Base-by-base conservation (phyloP, 2,329 filamentous ascomycete species). In the Phoma sp. region DNA sequence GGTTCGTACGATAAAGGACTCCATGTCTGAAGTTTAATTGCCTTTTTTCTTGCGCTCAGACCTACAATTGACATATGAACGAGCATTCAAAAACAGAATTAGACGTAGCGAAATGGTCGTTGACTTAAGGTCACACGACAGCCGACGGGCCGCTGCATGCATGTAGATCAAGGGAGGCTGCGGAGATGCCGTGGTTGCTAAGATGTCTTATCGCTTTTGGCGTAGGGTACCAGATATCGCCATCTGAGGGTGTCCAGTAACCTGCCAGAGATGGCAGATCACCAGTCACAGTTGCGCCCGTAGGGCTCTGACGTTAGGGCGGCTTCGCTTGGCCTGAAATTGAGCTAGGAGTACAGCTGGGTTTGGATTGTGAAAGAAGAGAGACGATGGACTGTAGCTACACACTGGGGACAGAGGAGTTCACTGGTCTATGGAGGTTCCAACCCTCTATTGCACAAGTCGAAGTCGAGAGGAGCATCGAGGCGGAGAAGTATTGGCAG, bases 91-190 rank as follows among this genome's bases (percentile, higher is more conserved):
- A 7, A 7, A 29, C 27, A 4, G 2, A 18, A 7, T 9, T 9
- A 29, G 9, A 29, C 27, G 9, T 9, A 29, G 9, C 27, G 27
- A n/a, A 14, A 2, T 2, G 29, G 36, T 41, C 24, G 47, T 45
- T 23, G 25, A 5, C 3, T 23, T 50, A 46, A 55, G 52, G 36
- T 55, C 46, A 9, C 23, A 37, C 41, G 18, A 38, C 46, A 36
- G 32, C 36, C 32, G n/a, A 23, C 52, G 52, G 52, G 52, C 52
- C 52, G 52, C 29, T 49, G 52, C 52, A 50, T 55, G 52, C 52
- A 55, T 40, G 50, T 36, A 38, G 52, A 55, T 55, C 52, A 50
- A 41, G 42, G 30, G 44, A 43, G 43, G 13, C 22, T 41, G 25
- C 27, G n/a, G 9, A 23, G 38, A 11, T 24, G 11, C n/a, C n/a